Evolutionary conservation across 371 early-diverging fungal genomes (phyloP).

Genomic region (Dinochytrium kinnereticum): DNA sequence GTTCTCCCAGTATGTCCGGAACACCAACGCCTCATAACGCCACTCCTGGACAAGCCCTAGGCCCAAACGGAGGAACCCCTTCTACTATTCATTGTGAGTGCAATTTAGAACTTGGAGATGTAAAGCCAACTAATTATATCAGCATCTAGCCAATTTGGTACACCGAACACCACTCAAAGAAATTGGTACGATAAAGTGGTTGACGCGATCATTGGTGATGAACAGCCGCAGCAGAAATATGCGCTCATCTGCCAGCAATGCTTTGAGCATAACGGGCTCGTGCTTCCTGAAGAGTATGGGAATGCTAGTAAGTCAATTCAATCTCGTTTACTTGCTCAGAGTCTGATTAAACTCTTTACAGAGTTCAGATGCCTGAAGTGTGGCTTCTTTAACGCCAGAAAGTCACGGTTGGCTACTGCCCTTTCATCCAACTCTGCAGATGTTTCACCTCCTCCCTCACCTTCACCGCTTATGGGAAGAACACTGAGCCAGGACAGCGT

Average conservation of each 20-base stretch:
- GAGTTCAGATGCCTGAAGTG: slow-evolving; percentile 47
- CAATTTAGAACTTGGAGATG: too few relatives aligned
- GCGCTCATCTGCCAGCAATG: slow-evolving; percentile 92
- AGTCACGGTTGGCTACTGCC: not conserved
- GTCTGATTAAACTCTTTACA: slow-evolving; percentile 1
- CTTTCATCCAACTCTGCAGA: not conserved
- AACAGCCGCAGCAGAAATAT: slow-evolving; percentile 78
- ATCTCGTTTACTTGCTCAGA: not conserved
- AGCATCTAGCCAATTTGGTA: not conserved
- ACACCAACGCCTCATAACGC: not conserved
- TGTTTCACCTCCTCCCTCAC: slow-evolving; percentile 13
- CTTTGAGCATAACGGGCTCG: slow-evolving; percentile 90
- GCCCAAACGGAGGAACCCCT: too few relatives aligned
- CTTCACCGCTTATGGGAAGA: not conserved
- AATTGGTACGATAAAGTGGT: slow-evolving; percentile 84
- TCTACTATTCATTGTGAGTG: too few relatives aligned
- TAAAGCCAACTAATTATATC: not conserved
- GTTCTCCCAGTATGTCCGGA: not conserved
- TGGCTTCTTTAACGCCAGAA: slow-evolving; percentile 34
- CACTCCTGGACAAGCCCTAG: not conserved
- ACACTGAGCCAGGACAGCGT: not conserved
- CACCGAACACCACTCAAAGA: slow-evolving; percentile 13
- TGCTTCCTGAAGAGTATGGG: slow-evolving; percentile 79
- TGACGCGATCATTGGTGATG: slow-evolving; percentile 87
- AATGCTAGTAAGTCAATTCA: slow-evolving; percentile 67